Evolutionary conservation across 441 rosid species (phyloP), one percentile per base, ranked within the genome.

Genomic region (Populus hybrid): DNA sequence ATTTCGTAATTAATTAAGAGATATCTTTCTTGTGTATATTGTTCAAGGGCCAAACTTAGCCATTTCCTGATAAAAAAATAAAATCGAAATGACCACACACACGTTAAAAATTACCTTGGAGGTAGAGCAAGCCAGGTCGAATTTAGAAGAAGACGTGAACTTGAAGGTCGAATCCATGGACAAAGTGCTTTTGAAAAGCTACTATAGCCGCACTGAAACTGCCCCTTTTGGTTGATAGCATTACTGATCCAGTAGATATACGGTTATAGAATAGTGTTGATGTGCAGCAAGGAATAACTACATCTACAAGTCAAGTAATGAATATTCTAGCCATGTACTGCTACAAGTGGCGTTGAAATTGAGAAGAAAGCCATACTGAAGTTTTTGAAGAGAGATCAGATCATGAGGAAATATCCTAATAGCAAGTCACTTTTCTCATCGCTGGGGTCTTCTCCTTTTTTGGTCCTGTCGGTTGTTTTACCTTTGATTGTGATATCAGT

Each of bases 201-300:
- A 8, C 3, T 8, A 36, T 8, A 36, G 42, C 42, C 10, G 42
- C 42, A 36, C 42, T 8, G 42, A 9, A 36, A 36, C 42, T 1
- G 42, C 42, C 42, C 42, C 42, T 36, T 36, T 36, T 36, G 10
- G 42, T 16, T 67, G 26, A 4, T 1, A 28, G 14, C 3, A n/a
- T 4, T 34, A 6, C 4, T 16, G 23, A 18, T 21, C 3, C 32
- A 64, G 24, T 63, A 50, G 74, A 23, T 40, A 50, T 11, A 40
- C 12, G 18, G 14, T 4, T 20, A 28, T 35, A 75, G 75, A 71
- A 80, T 77, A 63, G 42, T 46, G 77, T 59, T 67, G 10, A 50
- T 5, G 38, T 71, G 69, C 83, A 67, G 82, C 70, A 82, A 85
- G 50, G 90, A 69, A 87, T 85, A 77, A 70, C 82, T 78, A 26